Conservation (phyloP, 148 eudicot genomes). For the Rhododendron mucronatum region DNA sequence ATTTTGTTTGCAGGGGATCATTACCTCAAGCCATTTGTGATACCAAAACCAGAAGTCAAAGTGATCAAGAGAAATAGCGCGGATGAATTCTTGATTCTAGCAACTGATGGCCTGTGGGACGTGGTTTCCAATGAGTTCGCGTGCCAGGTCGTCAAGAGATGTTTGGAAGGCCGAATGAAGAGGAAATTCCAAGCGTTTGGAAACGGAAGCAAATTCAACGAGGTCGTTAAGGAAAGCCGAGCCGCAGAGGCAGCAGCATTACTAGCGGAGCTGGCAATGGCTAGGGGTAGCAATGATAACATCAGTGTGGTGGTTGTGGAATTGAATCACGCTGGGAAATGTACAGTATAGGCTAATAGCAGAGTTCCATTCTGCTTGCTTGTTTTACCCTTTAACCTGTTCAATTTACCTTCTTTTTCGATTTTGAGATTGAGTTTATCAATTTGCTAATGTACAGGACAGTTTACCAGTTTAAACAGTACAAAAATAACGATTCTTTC, state of each 20-base stretch:
- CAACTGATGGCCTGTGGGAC: slow-evolving; percentile 53
- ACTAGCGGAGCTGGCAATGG: slow-evolving; percentile 29
- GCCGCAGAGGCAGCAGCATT: slow-evolving; percentile 20
- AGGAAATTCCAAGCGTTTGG: background rate
- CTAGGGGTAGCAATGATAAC: slow-evolving; percentile 36
- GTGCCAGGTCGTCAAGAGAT: slow-evolving; percentile 28
- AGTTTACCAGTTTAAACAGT: background rate
- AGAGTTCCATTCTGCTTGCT: background rate
- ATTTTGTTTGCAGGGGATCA: slow-evolving; percentile 33
- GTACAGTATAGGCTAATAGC: background rate
- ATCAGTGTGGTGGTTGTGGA: slow-evolving; percentile 38
- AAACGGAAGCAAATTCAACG: background rate
- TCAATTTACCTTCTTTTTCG: background rate
- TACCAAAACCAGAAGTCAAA: slow-evolving; percentile 35
- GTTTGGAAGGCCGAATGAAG: slow-evolving; percentile 17
- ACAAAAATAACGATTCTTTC: background rate
- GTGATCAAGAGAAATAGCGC: slow-evolving; percentile 15
- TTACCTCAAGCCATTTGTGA: slow-evolving; percentile 42
- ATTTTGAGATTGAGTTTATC: background rate
- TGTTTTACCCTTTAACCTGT: background rate
- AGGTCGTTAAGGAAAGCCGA: background rate
- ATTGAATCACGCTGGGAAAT: background rate
- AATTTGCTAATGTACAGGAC: background rate
- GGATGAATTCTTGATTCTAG: slow-evolving; percentile 49
- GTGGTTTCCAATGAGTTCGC: slow-evolving; percentile 40